phyloP scores from a whole-genome alignment of 768 basidiomycete species.

The Trametes coccinea region DNA sequence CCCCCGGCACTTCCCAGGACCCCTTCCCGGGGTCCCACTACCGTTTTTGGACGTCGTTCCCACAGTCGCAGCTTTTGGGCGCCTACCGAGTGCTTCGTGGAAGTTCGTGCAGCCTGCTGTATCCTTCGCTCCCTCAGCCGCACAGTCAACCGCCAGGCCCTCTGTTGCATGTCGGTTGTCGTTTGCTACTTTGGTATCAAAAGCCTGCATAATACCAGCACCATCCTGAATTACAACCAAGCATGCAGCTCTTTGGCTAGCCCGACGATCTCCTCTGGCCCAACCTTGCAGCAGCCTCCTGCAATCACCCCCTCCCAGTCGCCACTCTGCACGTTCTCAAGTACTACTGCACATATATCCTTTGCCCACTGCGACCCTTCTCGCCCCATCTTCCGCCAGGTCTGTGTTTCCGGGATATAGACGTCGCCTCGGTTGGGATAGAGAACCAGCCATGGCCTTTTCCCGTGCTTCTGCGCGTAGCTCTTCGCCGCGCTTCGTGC shows the following conservation, averaged over 20 bases:
- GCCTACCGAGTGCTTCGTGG: neutral
- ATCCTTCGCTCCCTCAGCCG: too few relatives aligned
- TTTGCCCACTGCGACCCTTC: conserved; percentile 39
- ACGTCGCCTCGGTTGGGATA: conserved; percentile 71
- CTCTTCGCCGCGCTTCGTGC: neutral
- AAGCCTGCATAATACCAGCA: too few relatives aligned
- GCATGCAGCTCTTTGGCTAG: conserved; percentile 3
- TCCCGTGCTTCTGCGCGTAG: conserved; percentile 15
- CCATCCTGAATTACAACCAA: neutral
- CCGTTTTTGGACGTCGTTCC: neutral
- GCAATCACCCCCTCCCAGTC: conserved; percentile 55
- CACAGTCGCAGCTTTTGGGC: neutral
- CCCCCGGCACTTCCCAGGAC: conserved; percentile 19
- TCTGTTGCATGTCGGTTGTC: too few relatives aligned
- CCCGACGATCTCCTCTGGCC: conserved; percentile 49
- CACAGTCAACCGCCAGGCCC: too few relatives aligned
- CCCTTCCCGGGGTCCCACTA: conserved; percentile 14
- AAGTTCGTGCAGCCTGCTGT: neutral
- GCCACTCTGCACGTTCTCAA: conserved; percentile 20
- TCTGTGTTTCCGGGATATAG: conserved; percentile 48
- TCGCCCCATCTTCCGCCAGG: conserved; percentile 35
- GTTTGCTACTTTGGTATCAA: too few relatives aligned
- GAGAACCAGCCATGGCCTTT: conserved; percentile 56
- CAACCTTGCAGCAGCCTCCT: conserved; percentile 72
- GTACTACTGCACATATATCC: conserved; percentile 31